These are phyloP conservation scores for Hypericum androsaemum DNA, from an alignment of 345 rosid genomes.

Conservation along the genomic window DNA sequence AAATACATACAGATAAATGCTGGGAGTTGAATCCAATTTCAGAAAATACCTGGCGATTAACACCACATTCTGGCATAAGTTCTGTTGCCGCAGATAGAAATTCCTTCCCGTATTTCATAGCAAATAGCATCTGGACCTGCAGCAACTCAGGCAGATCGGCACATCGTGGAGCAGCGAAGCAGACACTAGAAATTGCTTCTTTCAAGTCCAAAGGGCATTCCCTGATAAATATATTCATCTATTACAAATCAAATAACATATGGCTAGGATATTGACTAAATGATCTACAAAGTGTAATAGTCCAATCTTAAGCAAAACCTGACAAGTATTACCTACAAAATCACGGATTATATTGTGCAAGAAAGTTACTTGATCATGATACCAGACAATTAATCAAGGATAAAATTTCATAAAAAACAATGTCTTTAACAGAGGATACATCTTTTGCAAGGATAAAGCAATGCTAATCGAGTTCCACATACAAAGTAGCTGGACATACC, in stretches of 20 bases:
- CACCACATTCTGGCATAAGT: conserved; percentile 92
- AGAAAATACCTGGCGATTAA: conserved; percentile 72
- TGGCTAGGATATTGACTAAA: too few relatives aligned
- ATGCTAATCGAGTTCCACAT: too few relatives aligned
- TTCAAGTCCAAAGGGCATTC: conserved; percentile 93
- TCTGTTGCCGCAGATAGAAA: conserved; percentile 88
- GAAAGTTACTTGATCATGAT: too few relatives aligned
- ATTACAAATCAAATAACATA: conserved; percentile 8
- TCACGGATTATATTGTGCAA: too few relatives aligned
- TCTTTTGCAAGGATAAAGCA: too few relatives aligned
- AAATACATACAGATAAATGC: background rate
- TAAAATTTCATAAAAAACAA: too few relatives aligned
- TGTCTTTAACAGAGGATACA: too few relatives aligned
- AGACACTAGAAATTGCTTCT: conserved; percentile 86
- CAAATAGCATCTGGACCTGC: conserved; percentile 83
- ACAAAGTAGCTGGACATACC: too few relatives aligned
- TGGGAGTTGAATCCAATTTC: conserved; percentile 6
- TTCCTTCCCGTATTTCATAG: conserved; percentile 77
- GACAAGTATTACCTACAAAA: too few relatives aligned
- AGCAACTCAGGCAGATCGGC: conserved; percentile 83
- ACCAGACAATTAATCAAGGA: too few relatives aligned
- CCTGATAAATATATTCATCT: conserved; percentile 33
- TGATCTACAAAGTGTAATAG: too few relatives aligned
- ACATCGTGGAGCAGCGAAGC: conserved; percentile 99
- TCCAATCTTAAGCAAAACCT: too few relatives aligned